Evolutionary conservation across 2,329 filamentous ascomycete species (phyloP), one percentile per base, ranked within the genome.

Genomic region (Calycina herbarum): DNA sequence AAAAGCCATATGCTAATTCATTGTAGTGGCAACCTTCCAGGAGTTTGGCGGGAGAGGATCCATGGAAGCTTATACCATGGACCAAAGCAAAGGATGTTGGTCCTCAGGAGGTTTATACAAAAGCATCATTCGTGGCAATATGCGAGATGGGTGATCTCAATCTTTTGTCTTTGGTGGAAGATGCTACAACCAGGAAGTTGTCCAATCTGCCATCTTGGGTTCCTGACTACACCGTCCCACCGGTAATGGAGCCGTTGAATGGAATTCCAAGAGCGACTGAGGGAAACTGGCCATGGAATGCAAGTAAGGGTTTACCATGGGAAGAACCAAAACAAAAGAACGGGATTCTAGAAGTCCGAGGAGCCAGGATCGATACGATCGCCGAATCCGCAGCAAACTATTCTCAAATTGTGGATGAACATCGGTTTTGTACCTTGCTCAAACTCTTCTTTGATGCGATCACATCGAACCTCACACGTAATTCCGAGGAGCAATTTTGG

Each of bases 101-200:
- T 2, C 60, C 65, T 1, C 20, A 54, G 20, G 7, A 51, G 13
- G 63, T 65, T 1, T 69, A 66, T 61, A 66, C 68, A 1, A 61
- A 58, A 56, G 68, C 66, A 0, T 48, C 62, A 2, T 57, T 63
- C 35, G 62, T 64, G 13, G 48, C 61, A 0, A 65, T 69, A 5
- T 45, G 38, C 2, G 68, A 69, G 40, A 66, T 59, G 5, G 54
- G 56, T 20, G 66, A 69, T 42, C 45, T 69, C 20, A 69, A 69
- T 17, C 59, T 67, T 24, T 64, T 69, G 27, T 69, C 68, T 10
- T 57, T 67, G 1, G 68, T 69, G 5, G 68, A 69, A 42, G 66
- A 69, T 57, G 15, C 8, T 13, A 51, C 42, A 2, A 45, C 57
- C 11, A 40, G 61, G 7, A 35, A 54, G 38, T 29, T 17, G 15